Evolutionary conservation across 1,284 basidiomycete genomes (phyloP).

Genomic region (Microbotryum intermedium): DNA sequence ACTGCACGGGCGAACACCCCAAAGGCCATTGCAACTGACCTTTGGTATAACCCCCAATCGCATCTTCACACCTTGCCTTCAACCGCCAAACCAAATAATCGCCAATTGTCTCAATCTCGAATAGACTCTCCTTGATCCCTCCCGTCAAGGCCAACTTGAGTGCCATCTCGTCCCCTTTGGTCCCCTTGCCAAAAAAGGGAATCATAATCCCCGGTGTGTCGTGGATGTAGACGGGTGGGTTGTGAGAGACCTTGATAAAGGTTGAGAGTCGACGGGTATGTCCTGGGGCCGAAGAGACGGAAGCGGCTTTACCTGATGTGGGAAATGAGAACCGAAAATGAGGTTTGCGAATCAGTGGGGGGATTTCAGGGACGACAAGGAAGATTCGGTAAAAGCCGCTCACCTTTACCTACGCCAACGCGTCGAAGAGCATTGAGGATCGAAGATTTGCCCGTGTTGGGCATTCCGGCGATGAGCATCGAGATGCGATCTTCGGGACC

Average conservation of each 20-base stretch:
- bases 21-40: slow-evolving; percentile 45
- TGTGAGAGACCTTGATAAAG: slow-evolving; percentile 65
- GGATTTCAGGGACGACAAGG: not conserved
- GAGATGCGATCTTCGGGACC: slow-evolving; percentile 36
- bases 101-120: slow-evolving; percentile 72
- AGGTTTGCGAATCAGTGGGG: not conserved
- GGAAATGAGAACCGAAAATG: not conserved
- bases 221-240: slow-evolving; percentile 82
- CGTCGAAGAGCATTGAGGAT: slow-evolving; percentile 83
- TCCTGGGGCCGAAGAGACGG: slow-evolving; percentile 80
- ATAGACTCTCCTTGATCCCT: slow-evolving; percentile 88
- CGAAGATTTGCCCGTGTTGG: slow-evolving; percentile 96
- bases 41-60: slow-evolving; percentile 38
- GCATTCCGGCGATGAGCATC: slow-evolving; percentile 89
- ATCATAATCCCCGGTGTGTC: slow-evolving; percentile 97
- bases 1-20: not conserved
- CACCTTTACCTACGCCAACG: slow-evolving; percentile 78
- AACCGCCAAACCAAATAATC: slow-evolving; percentile 82
- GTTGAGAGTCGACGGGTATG: slow-evolving; percentile 75
- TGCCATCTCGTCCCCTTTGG: slow-evolving; percentile 75
- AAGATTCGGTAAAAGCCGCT: too few species aligned
- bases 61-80: slow-evolving; percentile 57
- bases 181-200: slow-evolving; percentile 81
- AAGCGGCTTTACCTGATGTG: slow-evolving; percentile 66
- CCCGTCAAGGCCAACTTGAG: slow-evolving; percentile 88